Base-by-base conservation (phyloP, 2,329 filamentous ascomycete species). In the Aspergillus flavus region DNA sequence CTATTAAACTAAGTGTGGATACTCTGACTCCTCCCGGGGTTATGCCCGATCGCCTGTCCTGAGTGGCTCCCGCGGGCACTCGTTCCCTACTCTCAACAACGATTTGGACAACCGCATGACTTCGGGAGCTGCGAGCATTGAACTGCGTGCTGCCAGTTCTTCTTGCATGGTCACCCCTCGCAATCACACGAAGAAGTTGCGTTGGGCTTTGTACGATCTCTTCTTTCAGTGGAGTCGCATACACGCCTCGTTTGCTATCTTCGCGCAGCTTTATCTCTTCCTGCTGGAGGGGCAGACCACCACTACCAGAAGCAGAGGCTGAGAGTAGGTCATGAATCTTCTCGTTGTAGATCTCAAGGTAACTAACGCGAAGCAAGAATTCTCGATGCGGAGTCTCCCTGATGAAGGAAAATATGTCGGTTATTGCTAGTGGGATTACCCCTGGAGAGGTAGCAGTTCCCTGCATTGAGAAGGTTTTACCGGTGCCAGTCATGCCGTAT, bases 381-480 rank as follows among this genome's bases (percentile, higher is more conserved):
- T 99, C 95, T 64, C 95, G 87, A 41, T 93, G 92, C 0, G 95
- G 95, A 1, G 95, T 98, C 80, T 99, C 95, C 62, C 95, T 90
- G 70, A 99, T 99, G 78, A 97, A 99, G 0, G 95, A 98, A 78
- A 99, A 99, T 58, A 99, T 99, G 75, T 99, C 95, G 66, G 95
- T 98, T 71, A 99, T 98, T 45, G 95, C 95, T 45, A 98, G 84
- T 7, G 95, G 95, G 61, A 99, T 99, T 32, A 99, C 95, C 81
- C 95, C 95, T 1, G 95, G 95, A 45, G 93, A 96, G 3, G 92
- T 92, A 53, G 94, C 93, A 12, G 95, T 99, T 71, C 95, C 95
- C 82, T 99, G 95, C 95, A 99, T 99, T 45, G 94, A 98, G 77
- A 98, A 99, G 0, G 95, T 99, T 82, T 99, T 99, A 70, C 95